Evolutionary conservation across 495 filamentous ascomycete genomes (phyloP).

Genomic region (Penicillium riverlandense): DNA sequence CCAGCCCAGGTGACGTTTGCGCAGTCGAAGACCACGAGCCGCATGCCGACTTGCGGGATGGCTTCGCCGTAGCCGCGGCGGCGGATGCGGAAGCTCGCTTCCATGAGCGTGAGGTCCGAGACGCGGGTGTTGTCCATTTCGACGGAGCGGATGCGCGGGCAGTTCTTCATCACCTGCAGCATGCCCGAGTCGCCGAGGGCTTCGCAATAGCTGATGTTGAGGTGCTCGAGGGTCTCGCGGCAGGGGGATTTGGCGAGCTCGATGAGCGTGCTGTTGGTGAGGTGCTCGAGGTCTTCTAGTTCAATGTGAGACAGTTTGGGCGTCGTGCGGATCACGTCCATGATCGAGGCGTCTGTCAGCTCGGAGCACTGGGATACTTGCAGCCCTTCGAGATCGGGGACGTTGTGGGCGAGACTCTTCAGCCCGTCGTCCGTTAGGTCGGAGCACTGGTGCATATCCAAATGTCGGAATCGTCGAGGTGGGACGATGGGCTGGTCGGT

Average conservation of each 20-base stretch:
- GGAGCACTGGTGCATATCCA: conserved; percentile 76
- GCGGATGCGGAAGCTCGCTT: conserved; percentile 71
- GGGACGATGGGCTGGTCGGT: conserved; percentile 70
- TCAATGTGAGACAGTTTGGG: conserved; percentile 81
- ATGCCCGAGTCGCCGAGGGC: conserved; percentile 77
- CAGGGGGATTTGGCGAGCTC: conserved; percentile 71
- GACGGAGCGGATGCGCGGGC: conserved; percentile 57
- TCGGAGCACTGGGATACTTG: conserved; percentile 65
- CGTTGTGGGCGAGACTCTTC: conserved; percentile 57
- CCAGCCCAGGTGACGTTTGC: conserved; percentile 88
- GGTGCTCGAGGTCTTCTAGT: conserved; percentile 71
- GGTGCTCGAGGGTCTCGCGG: conserved; percentile 60
- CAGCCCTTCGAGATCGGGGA: conserved; percentile 75
- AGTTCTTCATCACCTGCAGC: conserved; percentile 72
- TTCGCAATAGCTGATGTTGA: conserved; percentile 88
- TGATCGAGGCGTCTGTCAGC: conserved; percentile 68
- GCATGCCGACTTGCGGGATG: conserved; percentile 55
- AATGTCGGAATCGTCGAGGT: conserved; percentile 70
- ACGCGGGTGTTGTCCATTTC: conserved; percentile 94
- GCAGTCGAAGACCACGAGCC: conserved; percentile 86
- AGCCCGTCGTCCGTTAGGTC: conserved; percentile 66
- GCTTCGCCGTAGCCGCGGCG: conserved; percentile 50
- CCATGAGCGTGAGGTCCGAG: conserved; percentile 78
- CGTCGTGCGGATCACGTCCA: conserved; percentile 63
- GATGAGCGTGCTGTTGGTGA: conserved; percentile 68